Evolutionary conservation across 2,329 filamentous ascomycete genomes (phyloP), one percentile per base, ranked within the genome.

Genomic region (Alternaria longipes): DNA sequence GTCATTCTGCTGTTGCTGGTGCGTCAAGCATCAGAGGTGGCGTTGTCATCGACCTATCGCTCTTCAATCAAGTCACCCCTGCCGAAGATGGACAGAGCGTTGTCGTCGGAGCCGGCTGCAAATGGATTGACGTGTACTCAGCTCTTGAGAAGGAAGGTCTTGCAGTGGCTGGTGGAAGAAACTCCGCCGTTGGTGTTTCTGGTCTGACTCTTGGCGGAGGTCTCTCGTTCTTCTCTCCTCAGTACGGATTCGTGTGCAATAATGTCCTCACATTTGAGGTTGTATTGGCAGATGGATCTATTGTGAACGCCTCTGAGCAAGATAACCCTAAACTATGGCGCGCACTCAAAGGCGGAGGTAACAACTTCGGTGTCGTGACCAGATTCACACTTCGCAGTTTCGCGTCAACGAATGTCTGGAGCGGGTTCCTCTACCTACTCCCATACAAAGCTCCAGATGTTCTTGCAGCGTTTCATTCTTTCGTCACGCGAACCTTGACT

Each of bases 281-380:
- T 7, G 75, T 80, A 0, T 72, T 80, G 8, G 77, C 77, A n/a
- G 68, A 75, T 51, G 78, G 78, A 3, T 64, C 65, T 8, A 65
- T 79, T 9, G 60, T 71, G 9, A 73, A 71, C 5, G 79, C 75
- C 24, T 75, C 73, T 34, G 54, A 59, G 8, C 58, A 59, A 0
- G 58, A 53, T 8, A 72, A 77, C 30, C 59, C 71, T 0, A 65
- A 73, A 24, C 67, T 79, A 12, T 77, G 73, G 66, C 62, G 64
- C 3, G 76, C 75, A 4, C 66, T 80, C 8, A 78, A 78, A 54
- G 75, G 78, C 5, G 77, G 78, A 8, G 63, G 59, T 8, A 79
- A 77, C 62, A 78, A 80, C 50, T 78, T 80, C 52, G 78, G 75
- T 9, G 71, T 80, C 38, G 74, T 80, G 3, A 79, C 79, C 7